Evolutionary conservation across 805 yeast species (phyloP), one percentile per base, ranked within the genome.

Genomic region (Ascoidea tarda): DNA sequence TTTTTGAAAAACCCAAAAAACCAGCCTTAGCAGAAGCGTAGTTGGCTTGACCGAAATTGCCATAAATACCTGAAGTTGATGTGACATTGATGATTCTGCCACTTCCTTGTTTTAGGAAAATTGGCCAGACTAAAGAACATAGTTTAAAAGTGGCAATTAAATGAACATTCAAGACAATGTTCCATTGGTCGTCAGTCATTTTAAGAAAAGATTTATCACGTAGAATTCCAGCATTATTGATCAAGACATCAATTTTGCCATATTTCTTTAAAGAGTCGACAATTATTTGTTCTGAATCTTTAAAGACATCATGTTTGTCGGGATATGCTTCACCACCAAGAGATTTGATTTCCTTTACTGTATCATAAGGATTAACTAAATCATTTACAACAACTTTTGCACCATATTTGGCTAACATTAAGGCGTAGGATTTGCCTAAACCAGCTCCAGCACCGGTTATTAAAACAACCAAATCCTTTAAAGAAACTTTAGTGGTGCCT

Each of bases 381-480:
- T 91, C 98, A 66, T 93, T 91, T 45, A 91, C 93, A 47, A 93
- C 95, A 56, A 91, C 93, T 70, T 84, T 88, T 32, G 97, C 97
- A 56, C 98, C 99, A 61, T 87, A 87, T 66, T 78, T 83, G 53
- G 95, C 97, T 64, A 85, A 84, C 65, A 79, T 75, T 50, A 79
- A 69, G 4, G 98, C 96, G 69, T 91, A 95, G 54, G 89, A 85
- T 65, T 84, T 81, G 57, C 99, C 99, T 60, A 91, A 76, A 49
- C 99, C 99, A 50, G 86, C 82, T 57, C 96, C 97, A 47, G 96
- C 90, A 57, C 99, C 99, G 16, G 98, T 91, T 53, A 91, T 79
- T 54, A 91, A 77, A 44, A 88, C 96, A 53, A 91, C 96, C 69
- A 86, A 87, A 59, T 74, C 89, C 63, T 79, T 80, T 64, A 91